Evolutionary conservation across 768 basidiomycete species (phyloP).

Genomic region (Clathrus columnatus): DNA sequence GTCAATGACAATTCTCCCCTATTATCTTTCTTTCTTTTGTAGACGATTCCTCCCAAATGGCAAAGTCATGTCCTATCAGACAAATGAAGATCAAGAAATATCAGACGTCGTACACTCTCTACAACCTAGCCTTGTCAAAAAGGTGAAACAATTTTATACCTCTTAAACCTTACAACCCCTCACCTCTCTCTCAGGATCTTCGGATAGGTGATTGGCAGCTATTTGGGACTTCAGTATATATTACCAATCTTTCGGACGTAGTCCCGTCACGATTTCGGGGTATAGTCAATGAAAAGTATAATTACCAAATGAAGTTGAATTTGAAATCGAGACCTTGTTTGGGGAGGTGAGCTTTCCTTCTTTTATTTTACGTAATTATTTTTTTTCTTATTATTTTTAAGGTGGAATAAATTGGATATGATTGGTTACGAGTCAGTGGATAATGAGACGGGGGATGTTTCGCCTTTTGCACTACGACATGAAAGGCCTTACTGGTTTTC

Average conservation of each 20-base stretch:
- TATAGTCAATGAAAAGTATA: slow-evolving; percentile 36
- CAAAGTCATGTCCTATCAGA: slow-evolving; percentile 73
- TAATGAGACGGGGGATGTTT: slow-evolving; percentile 62
- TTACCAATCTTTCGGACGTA: slow-evolving; percentile 55
- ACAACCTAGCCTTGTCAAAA: slow-evolving; percentile 69
- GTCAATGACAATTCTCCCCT: not conserved
- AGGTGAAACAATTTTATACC: slow-evolving; percentile 34
- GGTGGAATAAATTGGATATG: slow-evolving; percentile 55
- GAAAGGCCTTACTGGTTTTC: slow-evolving; percentile 94
- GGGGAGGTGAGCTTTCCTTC: slow-evolving; percentile 63
- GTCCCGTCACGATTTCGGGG: slow-evolving; percentile 1
- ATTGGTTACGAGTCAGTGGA: slow-evolving; percentile 66
- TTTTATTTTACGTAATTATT: not conserved
- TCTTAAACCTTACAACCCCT: not conserved
- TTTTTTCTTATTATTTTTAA: not conserved
- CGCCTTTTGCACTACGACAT: slow-evolving; percentile 65
- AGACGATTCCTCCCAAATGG: slow-evolving; percentile 87
- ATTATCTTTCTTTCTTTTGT: slow-evolving; percentile 8
- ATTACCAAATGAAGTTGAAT: slow-evolving; percentile 64
- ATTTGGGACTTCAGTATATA: slow-evolving; percentile 46
- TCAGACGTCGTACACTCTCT: slow-evolving; percentile 67
- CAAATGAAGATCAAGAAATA: slow-evolving; percentile 69
- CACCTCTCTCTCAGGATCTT: slow-evolving; percentile 44
- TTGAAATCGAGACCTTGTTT: slow-evolving; percentile 61
- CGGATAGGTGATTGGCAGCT: slow-evolving; percentile 66